A percentile compares a stretch with the other conserved stretches of the same genome.
Conservation (phyloP, 768 basidiomycete genomes). For the Chlorophyllum brunneum region DNA sequence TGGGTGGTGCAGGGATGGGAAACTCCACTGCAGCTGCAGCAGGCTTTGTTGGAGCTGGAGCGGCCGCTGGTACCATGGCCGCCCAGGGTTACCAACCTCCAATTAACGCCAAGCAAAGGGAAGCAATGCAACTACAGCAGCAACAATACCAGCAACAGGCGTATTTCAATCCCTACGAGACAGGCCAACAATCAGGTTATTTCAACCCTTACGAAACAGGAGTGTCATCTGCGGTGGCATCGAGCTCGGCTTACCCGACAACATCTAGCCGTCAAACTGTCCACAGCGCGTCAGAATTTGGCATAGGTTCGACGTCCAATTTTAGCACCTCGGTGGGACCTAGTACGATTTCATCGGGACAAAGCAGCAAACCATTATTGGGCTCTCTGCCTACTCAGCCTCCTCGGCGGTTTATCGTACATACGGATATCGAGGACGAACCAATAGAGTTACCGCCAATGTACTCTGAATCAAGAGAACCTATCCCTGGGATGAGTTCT, state of each 20-base stretch:
- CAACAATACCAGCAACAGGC: not conserved
- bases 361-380: not conserved
- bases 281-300: not conserved
- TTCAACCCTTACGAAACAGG: not conserved
- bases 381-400: not conserved
- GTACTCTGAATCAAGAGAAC: constrained; percentile 25
- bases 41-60: not conserved
- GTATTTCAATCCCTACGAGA: not conserved
- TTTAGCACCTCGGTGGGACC: not conserved
- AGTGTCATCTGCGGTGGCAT: not conserved
- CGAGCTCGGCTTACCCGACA: not conserved
- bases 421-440: constrained; percentile 26
- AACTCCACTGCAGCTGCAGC: not conserved
- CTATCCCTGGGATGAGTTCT: constrained; percentile 20
- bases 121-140: not conserved
- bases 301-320: not conserved
- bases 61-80: constrained; percentile 1
- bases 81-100: constrained; percentile 2
- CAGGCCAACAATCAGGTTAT: constrained; percentile 1
- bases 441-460: constrained; percentile 28
- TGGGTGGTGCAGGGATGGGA: not conserved
- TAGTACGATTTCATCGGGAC: not conserved
- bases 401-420: constrained; percentile 20
- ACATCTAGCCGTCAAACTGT: not conserved
- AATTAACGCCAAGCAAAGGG: not conserved